Evolutionary conservation across 371 early-diverging fungal genomes (phyloP).

Genomic region (Umbelopsis sp.): DNA sequence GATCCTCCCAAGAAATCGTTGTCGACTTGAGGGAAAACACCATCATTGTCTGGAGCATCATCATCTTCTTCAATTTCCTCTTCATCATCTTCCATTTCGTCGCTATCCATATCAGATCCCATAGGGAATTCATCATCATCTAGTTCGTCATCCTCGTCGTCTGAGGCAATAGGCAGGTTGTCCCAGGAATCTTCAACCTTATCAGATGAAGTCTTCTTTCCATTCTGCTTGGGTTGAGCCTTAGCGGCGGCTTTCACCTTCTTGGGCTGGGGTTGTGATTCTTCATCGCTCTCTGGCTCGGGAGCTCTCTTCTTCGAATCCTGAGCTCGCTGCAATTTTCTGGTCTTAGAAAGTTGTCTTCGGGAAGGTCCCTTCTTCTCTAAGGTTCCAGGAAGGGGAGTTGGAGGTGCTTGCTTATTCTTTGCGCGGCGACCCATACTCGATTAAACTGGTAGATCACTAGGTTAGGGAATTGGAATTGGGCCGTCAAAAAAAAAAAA

Average conservation of each 20-base stretch:
- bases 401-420: conserved; percentile 32
- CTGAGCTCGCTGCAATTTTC: conserved; percentile 2
- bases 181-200: conserved; percentile 48
- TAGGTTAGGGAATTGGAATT: too few relatives aligned
- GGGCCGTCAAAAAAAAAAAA: conserved; percentile 3
- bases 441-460: conserved; percentile 1
- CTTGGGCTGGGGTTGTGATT: conserved; percentile 40
- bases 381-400: conserved; percentile 24
- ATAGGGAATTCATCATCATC: conserved; percentile 37
- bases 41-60: conserved; percentile 40
- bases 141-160: conserved; percentile 40
- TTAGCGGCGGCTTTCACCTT: conserved; percentile 36
- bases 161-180: conserved; percentile 55
- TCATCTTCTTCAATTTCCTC: conserved; percentile 39
- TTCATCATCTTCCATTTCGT: conserved; percentile 26
- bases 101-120: conserved; percentile 21
- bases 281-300: conserved; percentile 31
- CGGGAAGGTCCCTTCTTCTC: conserved; percentile 17
- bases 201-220: conserved; percentile 17
- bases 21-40: conserved; percentile 53
- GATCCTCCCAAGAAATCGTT: conserved; percentile 55
- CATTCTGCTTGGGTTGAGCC: conserved; percentile 19
- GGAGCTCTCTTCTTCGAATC: conserved; percentile 23
- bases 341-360: not conserved
- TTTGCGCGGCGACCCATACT: conserved; percentile 34